Base-by-base conservation (phyloP, 768 basidiomycete genomes). In the Trametes villosa region DNA sequence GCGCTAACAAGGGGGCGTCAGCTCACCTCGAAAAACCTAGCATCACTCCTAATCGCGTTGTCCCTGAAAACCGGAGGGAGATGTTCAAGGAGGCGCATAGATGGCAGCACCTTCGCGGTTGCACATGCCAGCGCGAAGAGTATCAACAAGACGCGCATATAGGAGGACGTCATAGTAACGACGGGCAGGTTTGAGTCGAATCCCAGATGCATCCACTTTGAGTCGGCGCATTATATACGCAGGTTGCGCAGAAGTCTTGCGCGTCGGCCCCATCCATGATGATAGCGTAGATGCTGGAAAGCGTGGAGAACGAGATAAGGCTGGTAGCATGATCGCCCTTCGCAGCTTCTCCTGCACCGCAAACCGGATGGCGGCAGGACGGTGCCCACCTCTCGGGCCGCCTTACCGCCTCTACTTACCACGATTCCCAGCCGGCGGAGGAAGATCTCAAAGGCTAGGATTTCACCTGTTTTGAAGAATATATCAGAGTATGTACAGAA, bases 21-120 rank as follows among this genome's bases (percentile, higher is more conserved):
- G 40, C 60, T 27, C 34, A 66, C 67, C 27, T 68, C 65, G 18
- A 68, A 62, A 47, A 66, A 64, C 8, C 56, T 42, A 15, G 67
- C 53, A 13, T 62, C 60, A 38, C 64, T 66, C n/a, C 30, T n/a
- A 11, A 36, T 55, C 2, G 40, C 45, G 3, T 46, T 57, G n/a
- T 20, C 63, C 40, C 54, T 27, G 7, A 38, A 20, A 17, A 67
- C 57, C 15, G 22, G 54, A 1, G 66, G 53, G 12, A 62, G 26
- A 29, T 22, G 17, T 48, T 61, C 60, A 20, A 8, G 3, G 49
- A 51, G 46, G 5, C 60, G 53, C 49, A 56, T n/a, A 15, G 20
- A 24, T 6, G 54, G 60, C 2, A 26, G 20, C 17, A 31, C 17
- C 3, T 38, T 3, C 17, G 53, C 47, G 17, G 20, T 9, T 17